Evolutionary conservation across 768 basidiomycete genomes (phyloP).

Genomic region (Mycena rebaudengoi): DNA sequence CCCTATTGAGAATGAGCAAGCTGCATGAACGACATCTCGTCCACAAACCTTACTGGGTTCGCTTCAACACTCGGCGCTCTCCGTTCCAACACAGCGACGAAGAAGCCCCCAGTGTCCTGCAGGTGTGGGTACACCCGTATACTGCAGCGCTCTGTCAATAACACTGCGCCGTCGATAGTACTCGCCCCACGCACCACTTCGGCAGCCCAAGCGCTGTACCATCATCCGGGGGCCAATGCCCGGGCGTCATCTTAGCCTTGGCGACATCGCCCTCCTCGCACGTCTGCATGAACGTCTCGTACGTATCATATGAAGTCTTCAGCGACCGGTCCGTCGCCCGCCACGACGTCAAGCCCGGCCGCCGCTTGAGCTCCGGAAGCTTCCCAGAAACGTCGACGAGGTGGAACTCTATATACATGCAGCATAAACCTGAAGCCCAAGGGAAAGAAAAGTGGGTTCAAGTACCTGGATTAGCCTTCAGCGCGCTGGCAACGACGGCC

Average conservation of each 20-base stretch:
- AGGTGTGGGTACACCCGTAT: conserved; percentile 93
- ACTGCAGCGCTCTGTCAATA: conserved; percentile 46
- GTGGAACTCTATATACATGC: conserved; percentile 63
- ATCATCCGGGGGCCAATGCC: conserved; percentile 85
- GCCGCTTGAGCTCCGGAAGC: conserved; percentile 75
- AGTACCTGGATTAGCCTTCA: conserved; percentile 75
- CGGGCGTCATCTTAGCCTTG: conserved; percentile 70
- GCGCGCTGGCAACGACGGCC: conserved; percentile 88
- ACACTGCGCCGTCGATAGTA: neutral
- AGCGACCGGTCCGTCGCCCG: conserved; percentile 69
- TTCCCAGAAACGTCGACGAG: conserved; percentile 81
- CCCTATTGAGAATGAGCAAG: neutral
- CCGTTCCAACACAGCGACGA: conserved; percentile 92
- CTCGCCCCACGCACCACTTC: conserved; percentile 67
- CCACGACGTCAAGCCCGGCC: conserved; percentile 84
- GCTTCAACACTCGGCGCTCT: too few relatives aligned
- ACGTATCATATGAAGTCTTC: conserved; percentile 62
- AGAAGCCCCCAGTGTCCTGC: conserved; percentile 97
- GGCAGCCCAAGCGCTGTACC: conserved; percentile 67
- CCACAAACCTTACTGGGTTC: conserved; percentile 35
- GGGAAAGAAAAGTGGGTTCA: neutral
- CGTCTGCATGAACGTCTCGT: conserved; percentile 61
- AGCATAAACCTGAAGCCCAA: neutral
- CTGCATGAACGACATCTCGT: conserved; percentile 26
- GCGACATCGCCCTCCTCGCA: conserved; percentile 57